Percentiles rank a stretch among this genome's conserved stretches.
Conservation (phyloP, 2,329 filamentous ascomycete species). For the Teratosphaeria pseudoeucalypti region DNA sequence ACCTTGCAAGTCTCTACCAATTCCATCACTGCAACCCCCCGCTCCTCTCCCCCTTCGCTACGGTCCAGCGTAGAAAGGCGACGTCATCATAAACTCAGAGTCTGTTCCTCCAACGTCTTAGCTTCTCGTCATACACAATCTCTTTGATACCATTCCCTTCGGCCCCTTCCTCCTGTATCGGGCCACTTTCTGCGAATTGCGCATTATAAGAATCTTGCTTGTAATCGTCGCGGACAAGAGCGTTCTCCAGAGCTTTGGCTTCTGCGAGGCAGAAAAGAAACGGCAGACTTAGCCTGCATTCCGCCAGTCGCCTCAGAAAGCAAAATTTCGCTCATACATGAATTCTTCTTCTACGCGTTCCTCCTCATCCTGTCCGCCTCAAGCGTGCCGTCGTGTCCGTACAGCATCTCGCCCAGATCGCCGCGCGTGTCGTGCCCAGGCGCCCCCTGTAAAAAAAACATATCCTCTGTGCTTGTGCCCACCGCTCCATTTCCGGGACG, state of each 20-base stretch:
- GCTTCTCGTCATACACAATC: not conserved
- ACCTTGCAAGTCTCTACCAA: not conserved
- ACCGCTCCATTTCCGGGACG: not conserved
- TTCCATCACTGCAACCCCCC: not conserved
- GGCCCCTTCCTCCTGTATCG: not conserved
- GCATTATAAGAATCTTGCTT: not conserved
- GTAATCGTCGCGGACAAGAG: too few species aligned
- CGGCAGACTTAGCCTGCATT: not conserved
- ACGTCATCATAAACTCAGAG: slow-evolving; percentile 19
- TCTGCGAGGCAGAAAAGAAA: not conserved
- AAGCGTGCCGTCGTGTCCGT: slow-evolving; percentile 6
- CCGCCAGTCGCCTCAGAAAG: not conserved
- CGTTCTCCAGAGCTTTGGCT: not conserved
- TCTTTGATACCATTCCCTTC: not conserved
- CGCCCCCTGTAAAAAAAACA: not conserved
- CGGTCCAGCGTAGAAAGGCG: slow-evolving; percentile 9
- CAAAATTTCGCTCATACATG: not conserved
- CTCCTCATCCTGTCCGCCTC: not conserved
- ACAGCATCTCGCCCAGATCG: slow-evolving; percentile 6
- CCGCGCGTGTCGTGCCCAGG: not conserved
- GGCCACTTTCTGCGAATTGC: not conserved
- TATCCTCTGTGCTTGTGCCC: not conserved
- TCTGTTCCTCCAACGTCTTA: slow-evolving; percentile 6
- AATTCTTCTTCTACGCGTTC: not conserved
- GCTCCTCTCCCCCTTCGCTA: not conserved